Evolutionary conservation across 305 asterid species (phyloP).

Genomic region (Withania somnifera): DNA sequence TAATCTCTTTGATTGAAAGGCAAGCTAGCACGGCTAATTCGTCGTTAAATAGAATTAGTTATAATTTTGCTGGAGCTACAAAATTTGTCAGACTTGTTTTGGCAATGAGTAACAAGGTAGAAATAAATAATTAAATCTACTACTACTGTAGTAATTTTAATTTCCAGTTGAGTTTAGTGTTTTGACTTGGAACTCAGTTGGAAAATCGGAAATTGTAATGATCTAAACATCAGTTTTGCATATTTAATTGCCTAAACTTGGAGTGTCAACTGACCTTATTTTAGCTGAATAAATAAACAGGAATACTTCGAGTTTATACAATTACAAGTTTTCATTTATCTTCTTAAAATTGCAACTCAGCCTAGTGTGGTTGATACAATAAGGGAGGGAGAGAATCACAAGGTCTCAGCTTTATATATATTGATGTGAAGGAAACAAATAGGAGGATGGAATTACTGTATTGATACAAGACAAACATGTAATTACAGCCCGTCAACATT

Average conservation of each 20-base stretch:
- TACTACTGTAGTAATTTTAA: too few species aligned
- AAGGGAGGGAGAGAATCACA: background rate
- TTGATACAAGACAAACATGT: too few species aligned
- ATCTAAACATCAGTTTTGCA: background rate
- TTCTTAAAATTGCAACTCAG: background rate
- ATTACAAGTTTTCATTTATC: background rate
- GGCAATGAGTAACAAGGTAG: background rate
- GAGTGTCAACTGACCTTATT: background rate
- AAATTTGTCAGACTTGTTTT: background rate
- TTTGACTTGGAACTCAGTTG: background rate
- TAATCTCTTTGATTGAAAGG: constrained; percentile 47
- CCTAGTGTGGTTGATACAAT: background rate
- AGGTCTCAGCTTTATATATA: too few species aligned
- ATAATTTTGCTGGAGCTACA: background rate
- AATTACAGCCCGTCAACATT: too few species aligned
- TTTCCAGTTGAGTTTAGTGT: background rate
- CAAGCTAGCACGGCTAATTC: background rate
- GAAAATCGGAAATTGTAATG: constrained; percentile 2
- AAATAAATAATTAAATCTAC: background rate
- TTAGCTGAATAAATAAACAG: background rate
- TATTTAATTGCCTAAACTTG: background rate
- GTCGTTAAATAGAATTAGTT: too few species aligned
- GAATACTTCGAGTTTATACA: too few species aligned
- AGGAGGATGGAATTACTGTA: too few species aligned
- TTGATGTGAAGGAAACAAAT: too few species aligned